Base-by-base conservation (phyloP, 2,329 filamentous ascomycete species). In the Pyrenochaeta sp. region DNA sequence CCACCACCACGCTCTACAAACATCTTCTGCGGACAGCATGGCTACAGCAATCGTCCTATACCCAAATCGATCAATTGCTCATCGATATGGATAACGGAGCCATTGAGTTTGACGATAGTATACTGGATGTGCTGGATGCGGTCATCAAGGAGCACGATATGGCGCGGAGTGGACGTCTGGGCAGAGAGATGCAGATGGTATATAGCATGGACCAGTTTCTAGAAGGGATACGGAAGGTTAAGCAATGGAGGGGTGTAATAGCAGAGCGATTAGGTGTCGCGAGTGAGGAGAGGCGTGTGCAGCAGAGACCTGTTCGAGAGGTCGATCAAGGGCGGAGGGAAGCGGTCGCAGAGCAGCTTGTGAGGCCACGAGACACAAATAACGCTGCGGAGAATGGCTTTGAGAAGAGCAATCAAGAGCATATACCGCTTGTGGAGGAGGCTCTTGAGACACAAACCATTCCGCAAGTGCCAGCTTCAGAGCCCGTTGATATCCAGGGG, bases 1-100 rank as follows among this genome's bases (percentile, higher is more conserved):
- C 85, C 5, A 87, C 87, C 15, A 89, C 89, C 0, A 78, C 83
- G 0, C 84, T 93, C 36, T 93, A 90, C 78, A 87, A 89, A 67
- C 80, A 85, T 43, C 81, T 92, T 30, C 79, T 91, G 20, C 74
- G 79, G 12, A 81, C 88, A 18, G 79, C 86, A 49, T 91, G 88
- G 85, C 73, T 77, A 30, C 83, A 85, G 10, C 84, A 85, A 58
- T 81, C 85, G 18, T 85, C 91, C 64, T 78, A 85, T 2, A 59
- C 67, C 3, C 79, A 79, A 1, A 83, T 89, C 20, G 74, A 86
- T 44, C 76, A 80, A 3, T 70, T 89, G 1, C 75, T 91, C 4
- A 78, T 82, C 36, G 88, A 91, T 75, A 90, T 91, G 88, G 82
- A 83, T 35, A 78, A 82, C 30, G 82, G 83, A 1, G 87, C 87